Evolutionary conservation across 805 yeast species (phyloP).

Genomic region (Priceomyces melissophilus): DNA sequence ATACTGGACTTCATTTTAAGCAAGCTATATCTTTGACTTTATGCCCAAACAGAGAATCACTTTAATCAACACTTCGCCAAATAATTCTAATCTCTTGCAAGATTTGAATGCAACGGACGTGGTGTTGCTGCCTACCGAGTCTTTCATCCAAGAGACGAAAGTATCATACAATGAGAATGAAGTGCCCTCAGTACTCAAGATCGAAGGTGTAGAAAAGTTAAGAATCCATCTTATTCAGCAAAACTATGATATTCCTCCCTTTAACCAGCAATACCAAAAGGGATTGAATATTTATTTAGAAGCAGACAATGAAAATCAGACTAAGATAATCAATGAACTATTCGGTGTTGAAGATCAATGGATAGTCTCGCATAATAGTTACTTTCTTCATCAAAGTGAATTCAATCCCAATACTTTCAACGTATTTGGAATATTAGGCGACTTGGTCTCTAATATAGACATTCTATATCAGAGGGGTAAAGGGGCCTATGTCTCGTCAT

Average conservation of each 20-base stretch:
- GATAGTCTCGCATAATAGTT: conserved; percentile 27
- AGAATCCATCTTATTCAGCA: conserved; percentile 18
- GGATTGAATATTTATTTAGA: conserved; percentile 27
- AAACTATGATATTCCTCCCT: conserved; percentile 13
- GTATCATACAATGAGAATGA: conserved; percentile 6
- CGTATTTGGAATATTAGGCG: neutral
- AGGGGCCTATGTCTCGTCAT: conserved; percentile 9
- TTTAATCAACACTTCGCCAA: conserved; percentile 21
- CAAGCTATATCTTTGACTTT: neutral
- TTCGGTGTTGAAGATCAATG: conserved; percentile 21
- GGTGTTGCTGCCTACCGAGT: conserved; percentile 7
- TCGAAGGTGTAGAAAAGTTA: conserved; percentile 12
- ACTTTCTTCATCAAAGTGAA: conserved; percentile 19
- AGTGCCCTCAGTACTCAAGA: conserved; percentile 3
- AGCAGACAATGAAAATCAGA: no score
- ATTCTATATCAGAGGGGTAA: neutral
- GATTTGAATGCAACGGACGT: conserved; percentile 11
- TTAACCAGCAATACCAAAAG: conserved; percentile 20
- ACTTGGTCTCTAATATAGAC: conserved; percentile 7
- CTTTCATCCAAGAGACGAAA: conserved; percentile 14
- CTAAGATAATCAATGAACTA: conserved; percentile 8
- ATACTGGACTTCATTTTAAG: no score
- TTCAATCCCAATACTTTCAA: neutral
- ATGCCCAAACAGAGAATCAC: conserved; percentile 32
- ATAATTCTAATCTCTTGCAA: conserved; percentile 22